Conservation (phyloP, 2,329 filamentous ascomycete genomes). For the Claviceps humidiphila region DNA sequence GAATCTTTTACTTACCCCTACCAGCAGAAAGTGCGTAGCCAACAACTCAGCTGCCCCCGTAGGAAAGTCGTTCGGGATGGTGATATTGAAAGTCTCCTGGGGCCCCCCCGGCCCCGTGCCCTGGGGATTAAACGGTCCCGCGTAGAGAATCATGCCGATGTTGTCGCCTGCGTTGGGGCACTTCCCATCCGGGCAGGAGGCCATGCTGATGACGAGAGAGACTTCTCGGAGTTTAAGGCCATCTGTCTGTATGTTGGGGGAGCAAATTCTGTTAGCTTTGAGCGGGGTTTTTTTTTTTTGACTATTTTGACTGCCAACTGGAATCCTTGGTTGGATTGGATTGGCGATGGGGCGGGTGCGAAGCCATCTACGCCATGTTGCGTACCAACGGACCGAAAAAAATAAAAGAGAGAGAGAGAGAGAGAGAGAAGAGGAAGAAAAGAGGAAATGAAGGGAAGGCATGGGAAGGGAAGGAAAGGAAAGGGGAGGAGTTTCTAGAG, state of each 20-base stretch:
- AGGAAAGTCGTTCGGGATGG: background rate
- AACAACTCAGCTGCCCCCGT: constrained; percentile 1
- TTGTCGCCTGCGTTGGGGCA: background rate
- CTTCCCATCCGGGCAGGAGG: background rate
- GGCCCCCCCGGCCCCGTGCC: background rate
- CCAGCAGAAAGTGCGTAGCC: constrained; percentile 4
- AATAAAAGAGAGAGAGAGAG: no score
- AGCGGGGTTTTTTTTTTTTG: background rate
- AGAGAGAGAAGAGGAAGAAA: no score
- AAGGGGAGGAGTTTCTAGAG: no score
- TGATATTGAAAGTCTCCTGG: background rate
- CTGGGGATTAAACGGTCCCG: background rate
- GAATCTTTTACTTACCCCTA: background rate
- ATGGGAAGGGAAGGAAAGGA: no score
- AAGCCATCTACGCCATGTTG: no score
- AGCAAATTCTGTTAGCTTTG: background rate
- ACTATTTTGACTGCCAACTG: background rate
- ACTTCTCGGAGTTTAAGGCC: background rate
- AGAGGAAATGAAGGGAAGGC: no score
- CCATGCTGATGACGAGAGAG: constrained; percentile 2
- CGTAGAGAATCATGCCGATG: constrained; percentile 1
- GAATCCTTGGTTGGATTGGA: no score
- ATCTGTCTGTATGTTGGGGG: background rate
- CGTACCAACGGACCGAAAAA: no score
- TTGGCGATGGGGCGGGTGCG: no score